Base-by-base conservation (phyloP, 371 early-diverging fungal species). In the Mortierella sp. region DNA sequence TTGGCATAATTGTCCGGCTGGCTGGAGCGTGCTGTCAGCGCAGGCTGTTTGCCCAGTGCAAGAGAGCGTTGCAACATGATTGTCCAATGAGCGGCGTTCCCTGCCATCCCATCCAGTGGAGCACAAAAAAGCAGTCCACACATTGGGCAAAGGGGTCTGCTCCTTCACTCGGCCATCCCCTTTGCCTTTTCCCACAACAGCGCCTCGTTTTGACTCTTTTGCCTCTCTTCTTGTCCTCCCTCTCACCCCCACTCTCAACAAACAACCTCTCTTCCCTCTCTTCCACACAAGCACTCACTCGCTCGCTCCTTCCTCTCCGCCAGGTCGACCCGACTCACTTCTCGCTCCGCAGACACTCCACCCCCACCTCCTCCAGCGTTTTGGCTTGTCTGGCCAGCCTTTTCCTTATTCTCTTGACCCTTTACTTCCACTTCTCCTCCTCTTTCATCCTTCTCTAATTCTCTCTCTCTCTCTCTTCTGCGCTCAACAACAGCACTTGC, bases 81-180 rank as follows among this genome's bases (percentile, higher is more conserved):
- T 57, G n/a, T 54, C n/a, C n/a, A 5, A 54, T n/a, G 24, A 54
- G 6, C 54, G n/a, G 10, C n/a, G n/a, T n/a, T n/a, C n/a, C n/a
- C n/a, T n/a, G n/a, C n/a, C n/a, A n/a, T n/a, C n/a, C n/a, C n/a
- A n/a, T n/a, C n/a, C n/a, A n/a, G n/a, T n/a, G n/a, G n/a, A n/a
- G n/a, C n/a, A n/a, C n/a, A 55, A 55, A 26, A 57, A 57, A 57
- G 57, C 57, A 57, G 57, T 57, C 55, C 57, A n/a, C n/a, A n/a
- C n/a, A 24, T 28, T 57, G 57, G 28, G 54, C 54, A 54, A 54
- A 54, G n/a, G n/a, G 24, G n/a, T 28, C 10, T n/a, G 0, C 57
- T 28, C 59, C 28, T 31, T 31, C 31, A 16, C 59, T 16, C 31
- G 5, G 28, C 13, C 48, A 5, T 1, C 13, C 48, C 13, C 48